These are phyloP conservation scores for Bauhinia variegata DNA, from an alignment of 306 rosid species.

Conservation along the genomic window DNA sequence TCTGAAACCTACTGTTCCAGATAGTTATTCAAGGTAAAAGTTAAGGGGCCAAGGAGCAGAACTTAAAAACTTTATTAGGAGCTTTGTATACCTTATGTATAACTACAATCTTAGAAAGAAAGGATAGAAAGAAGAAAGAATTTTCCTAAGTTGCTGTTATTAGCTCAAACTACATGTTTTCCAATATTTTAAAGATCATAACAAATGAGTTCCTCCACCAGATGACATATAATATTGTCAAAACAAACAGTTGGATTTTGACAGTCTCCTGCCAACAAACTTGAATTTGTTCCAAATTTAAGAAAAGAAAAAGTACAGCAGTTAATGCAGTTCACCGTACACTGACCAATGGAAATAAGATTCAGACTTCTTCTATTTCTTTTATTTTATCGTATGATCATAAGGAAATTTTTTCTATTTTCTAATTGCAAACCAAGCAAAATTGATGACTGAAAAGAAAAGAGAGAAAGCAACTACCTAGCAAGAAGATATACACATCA, in stretches of 20 bases:
- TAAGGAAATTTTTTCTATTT: not conserved
- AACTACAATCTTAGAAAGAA: not conserved
- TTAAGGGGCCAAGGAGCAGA: not conserved
- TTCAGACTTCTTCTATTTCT: not conserved
- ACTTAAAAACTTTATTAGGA: not conserved
- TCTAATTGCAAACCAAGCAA: not conserved
- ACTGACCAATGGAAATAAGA: not conserved
- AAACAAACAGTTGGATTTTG: not conserved
- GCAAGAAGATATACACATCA: too few relatives aligned
- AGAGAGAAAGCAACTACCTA: too few relatives aligned
- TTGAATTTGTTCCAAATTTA: not conserved
- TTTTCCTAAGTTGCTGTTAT: not conserved
- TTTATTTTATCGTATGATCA: too few relatives aligned
- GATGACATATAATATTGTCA: not conserved
- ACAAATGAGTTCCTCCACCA: not conserved
- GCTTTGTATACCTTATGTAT: not conserved
- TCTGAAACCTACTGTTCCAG: too few relatives aligned
- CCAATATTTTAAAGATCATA: not conserved
- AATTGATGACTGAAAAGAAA: too few relatives aligned
- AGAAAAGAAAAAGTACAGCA: not conserved
- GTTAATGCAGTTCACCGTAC: not conserved
- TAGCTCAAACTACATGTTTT: not conserved
- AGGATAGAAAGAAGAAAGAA: not conserved
- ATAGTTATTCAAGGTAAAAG: not conserved
- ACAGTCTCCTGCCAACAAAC: not conserved